Percentiles rank a stretch among this genome's conserved stretches.
Evolutionary conservation across 2,329 filamentous ascomycete species (phyloP).

Genomic region (Neofusicoccum cordaticola): DNA sequence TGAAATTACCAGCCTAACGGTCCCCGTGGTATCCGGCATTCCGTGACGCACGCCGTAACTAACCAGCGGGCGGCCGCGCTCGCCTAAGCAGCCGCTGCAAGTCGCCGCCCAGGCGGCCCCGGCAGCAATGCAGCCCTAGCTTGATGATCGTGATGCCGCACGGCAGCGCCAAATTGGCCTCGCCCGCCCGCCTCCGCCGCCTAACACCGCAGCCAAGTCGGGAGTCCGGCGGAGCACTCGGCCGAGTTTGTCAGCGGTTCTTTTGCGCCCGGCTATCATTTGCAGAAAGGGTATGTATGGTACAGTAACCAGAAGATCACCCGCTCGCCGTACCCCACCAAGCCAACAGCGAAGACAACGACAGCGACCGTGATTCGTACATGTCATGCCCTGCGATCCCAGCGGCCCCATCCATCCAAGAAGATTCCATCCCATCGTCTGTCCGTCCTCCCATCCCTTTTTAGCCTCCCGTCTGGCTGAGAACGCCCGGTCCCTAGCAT

Average conservation of each 20-base stretch:
- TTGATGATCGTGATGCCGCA: conserved; percentile 4
- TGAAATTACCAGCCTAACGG: conserved; percentile 7
- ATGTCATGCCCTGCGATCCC: background rate
- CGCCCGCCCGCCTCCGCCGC: background rate
- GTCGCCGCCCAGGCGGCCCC: background rate
- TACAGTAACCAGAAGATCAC: background rate
- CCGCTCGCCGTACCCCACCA: background rate
- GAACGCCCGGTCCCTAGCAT: conserved; percentile 1
- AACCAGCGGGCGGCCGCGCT: background rate
- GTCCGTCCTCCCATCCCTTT: background rate
- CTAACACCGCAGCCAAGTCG: too few relatives aligned
- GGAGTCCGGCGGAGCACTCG: background rate
- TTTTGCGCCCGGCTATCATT: conserved; percentile 1
- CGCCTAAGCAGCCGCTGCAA: conserved; percentile 2
- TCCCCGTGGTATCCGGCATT: background rate
- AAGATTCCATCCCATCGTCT: background rate
- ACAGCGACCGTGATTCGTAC: conserved; percentile 4
- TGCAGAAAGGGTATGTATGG: conserved; percentile 6
- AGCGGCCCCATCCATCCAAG: background rate
- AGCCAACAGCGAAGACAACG: background rate
- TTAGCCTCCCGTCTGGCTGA: background rate
- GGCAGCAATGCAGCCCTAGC: background rate
- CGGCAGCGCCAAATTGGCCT: background rate
- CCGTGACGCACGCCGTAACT: background rate
- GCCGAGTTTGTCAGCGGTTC: conserved; percentile 8